phyloP scores from a whole-genome alignment of 345 rosid genomes.

The Microcos paniculata region DNA sequence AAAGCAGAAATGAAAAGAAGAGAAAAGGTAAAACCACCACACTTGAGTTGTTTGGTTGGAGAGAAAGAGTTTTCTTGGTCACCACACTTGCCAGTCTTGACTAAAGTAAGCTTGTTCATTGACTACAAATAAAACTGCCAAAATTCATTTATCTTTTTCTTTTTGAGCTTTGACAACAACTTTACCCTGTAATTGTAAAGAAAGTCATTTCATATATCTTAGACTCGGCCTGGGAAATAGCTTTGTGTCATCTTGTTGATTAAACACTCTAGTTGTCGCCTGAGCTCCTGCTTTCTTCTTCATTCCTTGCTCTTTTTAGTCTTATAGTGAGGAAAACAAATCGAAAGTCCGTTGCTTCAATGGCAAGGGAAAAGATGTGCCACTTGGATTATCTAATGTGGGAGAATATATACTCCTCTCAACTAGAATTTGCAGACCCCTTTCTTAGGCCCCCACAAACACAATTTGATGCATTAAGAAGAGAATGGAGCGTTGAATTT shows the following conservation, averaged over 20 bases:
- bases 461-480: conserved; percentile 1
- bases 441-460: conserved; percentile 9
- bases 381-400: not conserved
- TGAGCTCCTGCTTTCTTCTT: not conserved
- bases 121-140: not conserved
- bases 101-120: conserved; percentile 12
- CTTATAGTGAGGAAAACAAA: not conserved
- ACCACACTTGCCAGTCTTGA: not conserved
- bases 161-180: conserved; percentile 11
- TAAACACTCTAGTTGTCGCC: not conserved
- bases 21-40: conserved; percentile 8
- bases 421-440: conserved; percentile 11
- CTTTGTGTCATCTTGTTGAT: not conserved
- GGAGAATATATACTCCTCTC: conserved; percentile 26
- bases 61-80: conserved; percentile 22
- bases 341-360: conserved; percentile 6
- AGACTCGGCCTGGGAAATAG: not conserved
- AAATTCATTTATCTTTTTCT: not conserved
- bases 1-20: conserved; percentile 23
- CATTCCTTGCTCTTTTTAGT: not conserved
- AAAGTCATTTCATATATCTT: conserved; percentile 5
- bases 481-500: conserved; percentile 7
- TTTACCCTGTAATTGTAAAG: conserved; percentile 11
- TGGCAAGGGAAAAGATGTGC: conserved; percentile 11
- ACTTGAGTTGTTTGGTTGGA: not conserved